Evolutionary conservation across 306 rosid species (phyloP), one percentile per base, ranked within the genome.

Genomic region (Coriaria nepalensis): DNA sequence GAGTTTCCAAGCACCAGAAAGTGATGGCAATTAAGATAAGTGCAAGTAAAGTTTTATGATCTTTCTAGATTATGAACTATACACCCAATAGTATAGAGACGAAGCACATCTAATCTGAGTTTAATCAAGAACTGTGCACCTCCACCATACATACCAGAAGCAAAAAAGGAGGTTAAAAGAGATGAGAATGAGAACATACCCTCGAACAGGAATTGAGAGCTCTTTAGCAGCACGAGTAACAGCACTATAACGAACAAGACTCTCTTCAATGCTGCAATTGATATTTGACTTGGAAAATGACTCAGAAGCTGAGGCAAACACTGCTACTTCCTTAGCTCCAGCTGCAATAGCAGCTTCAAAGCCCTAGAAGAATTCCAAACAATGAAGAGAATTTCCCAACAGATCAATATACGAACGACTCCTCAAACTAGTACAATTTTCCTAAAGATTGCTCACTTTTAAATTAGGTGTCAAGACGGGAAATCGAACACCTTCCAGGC

Each of bases 281-380:
- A 82, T 87, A 76, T 87, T 87, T 35, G 94, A 67, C 70, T 77
- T 79, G 33, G 96, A 87, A 74, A 87, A 87, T 7, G 87, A 75
- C 71, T 87, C 96, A 33, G 96, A 87, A 52, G 96, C 94, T 47
- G 96, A 77, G 37, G 96, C 94, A 64, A 87, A 87, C 53, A 87
- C 59, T 52, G 94, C 96, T 35, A 87, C 69, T 55, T 82, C 94
- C 70, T 77, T 87, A 7, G 96, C 87, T 62, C 96, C 96, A 52
- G 94, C 80, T 14, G 87, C 94, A 10, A 79, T 15, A 52, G 96
- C 94, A 50, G 96, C 92, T 66, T 78, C 80, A 79, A 79, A 82
- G 14, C 96, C 92, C 95, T 86, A 36, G 35, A 61, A 57, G 39
- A 52, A 65, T 50, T 8, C 43, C 53, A 62, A 37, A 43, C 50